phyloP scores from a whole-genome alignment of 164 flowering plant genomes.

The Liquidambar formosana region DNA sequence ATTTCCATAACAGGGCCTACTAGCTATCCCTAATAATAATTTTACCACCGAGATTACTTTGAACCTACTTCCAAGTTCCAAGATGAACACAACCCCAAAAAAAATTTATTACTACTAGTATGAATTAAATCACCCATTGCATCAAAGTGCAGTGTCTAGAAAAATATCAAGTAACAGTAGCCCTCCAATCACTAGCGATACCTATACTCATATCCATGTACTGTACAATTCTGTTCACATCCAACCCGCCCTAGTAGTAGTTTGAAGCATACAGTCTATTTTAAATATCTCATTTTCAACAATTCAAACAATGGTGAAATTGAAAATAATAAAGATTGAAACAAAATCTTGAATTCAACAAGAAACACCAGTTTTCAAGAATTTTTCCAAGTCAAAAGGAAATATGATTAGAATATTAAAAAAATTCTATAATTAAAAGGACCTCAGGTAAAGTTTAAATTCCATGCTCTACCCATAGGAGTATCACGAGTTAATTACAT shows the following conservation, averaged over 20 bases:
- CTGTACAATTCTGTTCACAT: background rate
- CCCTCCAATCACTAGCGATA: background rate
- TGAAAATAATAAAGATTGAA: no score
- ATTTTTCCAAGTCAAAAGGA: no score
- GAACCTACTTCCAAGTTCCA: background rate
- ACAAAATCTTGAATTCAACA: no score
- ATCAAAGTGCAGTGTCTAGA: background rate
- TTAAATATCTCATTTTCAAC: background rate
- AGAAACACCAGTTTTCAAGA: no score
- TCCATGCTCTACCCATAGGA: no score
- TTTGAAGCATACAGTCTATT: background rate
- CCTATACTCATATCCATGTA: background rate
- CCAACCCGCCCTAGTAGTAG: background rate
- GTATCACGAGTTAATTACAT: no score
- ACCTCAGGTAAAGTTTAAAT: no score
- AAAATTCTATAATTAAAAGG: no score
- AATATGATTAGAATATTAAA: no score
- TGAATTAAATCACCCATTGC: no score
- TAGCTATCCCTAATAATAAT: no score
- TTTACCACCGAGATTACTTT: no score
- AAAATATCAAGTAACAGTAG: background rate
- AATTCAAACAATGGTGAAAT: background rate
- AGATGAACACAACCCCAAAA: background rate
- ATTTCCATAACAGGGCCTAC: background rate
- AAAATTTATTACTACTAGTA: background rate